A percentile compares a stretch with the other conserved stretches of the same genome.
phyloP scores from a whole-genome alignment of 441 rosid species.

The Adansonia madagascariensis region DNA sequence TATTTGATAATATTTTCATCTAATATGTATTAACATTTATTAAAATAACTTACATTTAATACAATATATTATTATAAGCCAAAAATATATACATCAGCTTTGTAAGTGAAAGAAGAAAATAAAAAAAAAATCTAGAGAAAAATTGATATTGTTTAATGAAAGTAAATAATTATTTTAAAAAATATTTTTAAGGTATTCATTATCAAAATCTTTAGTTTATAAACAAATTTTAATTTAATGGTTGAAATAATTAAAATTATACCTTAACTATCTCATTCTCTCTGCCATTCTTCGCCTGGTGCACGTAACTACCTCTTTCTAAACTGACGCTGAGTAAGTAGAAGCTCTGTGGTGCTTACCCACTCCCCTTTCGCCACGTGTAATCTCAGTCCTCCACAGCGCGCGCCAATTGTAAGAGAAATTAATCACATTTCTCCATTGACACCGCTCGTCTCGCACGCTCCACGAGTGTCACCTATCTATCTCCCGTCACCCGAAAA shows the following conservation, averaged over 20 bases:
- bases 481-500: background rate
- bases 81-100: too few species aligned
- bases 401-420: background rate
- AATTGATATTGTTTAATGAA: too few species aligned
- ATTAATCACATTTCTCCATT: slow-evolving; percentile 12
- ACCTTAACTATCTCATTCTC: background rate
- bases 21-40: too few species aligned
- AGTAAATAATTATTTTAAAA: too few species aligned
- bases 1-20: too few species aligned
- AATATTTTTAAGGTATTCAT: too few species aligned
- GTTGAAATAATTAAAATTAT: background rate
- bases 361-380: slow-evolving; percentile 31
- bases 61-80: too few species aligned
- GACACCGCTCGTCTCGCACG: slow-evolving; percentile 4
- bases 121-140: too few species aligned
- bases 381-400: background rate
- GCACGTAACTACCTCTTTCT: slow-evolving; percentile 10
- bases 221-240: background rate
- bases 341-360: slow-evolving; percentile 11
- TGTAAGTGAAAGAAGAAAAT: too few species aligned
- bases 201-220: too few species aligned
- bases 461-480: slow-evolving; percentile 15
- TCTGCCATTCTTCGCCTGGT: background rate
- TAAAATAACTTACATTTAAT: too few species aligned
- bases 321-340: slow-evolving; percentile 28